Percentiles rank a stretch among this genome's conserved stretches.
phyloP scores from a whole-genome alignment of 2,329 filamentous ascomycete species.

The Hymenoscyphus fructigenus region DNA sequence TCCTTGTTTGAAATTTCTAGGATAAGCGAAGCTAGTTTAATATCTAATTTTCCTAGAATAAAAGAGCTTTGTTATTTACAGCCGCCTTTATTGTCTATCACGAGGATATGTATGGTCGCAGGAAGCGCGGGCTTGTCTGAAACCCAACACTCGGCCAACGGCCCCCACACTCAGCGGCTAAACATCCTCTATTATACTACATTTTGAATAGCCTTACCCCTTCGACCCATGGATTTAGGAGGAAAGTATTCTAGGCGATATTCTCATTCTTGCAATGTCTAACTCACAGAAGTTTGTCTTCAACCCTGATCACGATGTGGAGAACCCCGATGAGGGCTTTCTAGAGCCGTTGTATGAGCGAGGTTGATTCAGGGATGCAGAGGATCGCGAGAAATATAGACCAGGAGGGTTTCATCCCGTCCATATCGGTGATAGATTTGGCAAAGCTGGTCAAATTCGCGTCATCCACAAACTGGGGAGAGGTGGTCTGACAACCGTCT shows the following conservation, averaged over 20 bases:
- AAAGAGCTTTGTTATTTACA: too few relatives aligned
- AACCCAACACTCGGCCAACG: too few relatives aligned
- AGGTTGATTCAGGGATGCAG: constrained; percentile 2
- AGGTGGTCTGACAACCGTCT: constrained; percentile 46
- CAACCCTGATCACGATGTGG: not conserved
- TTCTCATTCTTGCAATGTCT: not conserved
- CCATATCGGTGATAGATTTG: constrained; percentile 41
- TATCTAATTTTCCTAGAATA: too few relatives aligned
- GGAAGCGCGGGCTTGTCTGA: too few relatives aligned
- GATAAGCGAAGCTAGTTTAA: too few relatives aligned
- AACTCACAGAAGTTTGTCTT: not conserved
- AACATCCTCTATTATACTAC: too few relatives aligned
- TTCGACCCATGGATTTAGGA: too few relatives aligned
- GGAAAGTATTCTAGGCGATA: not conserved
- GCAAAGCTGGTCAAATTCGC: constrained; percentile 40
- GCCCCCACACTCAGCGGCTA: too few relatives aligned
- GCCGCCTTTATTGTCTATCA: too few relatives aligned
- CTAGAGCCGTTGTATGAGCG: not conserved
- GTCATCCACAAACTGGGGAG: constrained; percentile 46
- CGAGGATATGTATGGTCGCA: too few relatives aligned
- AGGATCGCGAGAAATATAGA: constrained; percentile 24
- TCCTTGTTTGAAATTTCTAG: too few relatives aligned
- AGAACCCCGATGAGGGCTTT: not conserved
- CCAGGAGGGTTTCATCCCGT: constrained; percentile 46
- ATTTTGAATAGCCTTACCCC: too few relatives aligned